phyloP scores from a whole-genome alignment of 148 eudicot genomes.

The Talinum fruticosum region DNA sequence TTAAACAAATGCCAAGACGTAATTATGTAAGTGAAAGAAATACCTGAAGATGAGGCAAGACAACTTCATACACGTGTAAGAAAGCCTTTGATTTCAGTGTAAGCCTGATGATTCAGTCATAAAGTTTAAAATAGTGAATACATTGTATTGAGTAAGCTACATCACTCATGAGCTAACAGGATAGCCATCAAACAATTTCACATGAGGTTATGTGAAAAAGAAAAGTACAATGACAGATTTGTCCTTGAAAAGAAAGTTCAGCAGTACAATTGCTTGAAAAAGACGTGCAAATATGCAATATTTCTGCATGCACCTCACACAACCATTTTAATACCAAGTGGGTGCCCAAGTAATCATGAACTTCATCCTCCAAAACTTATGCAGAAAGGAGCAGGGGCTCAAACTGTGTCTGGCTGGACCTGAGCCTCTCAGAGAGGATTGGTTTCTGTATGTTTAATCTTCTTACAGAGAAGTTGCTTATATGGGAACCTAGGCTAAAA shows the following conservation, averaged over 20 bases:
- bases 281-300: neutral
- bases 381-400: neutral
- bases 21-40: neutral
- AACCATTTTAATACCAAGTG: neutral
- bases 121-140: slow-evolving; percentile 20
- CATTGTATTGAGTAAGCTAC: neutral
- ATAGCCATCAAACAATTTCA: neutral
- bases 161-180: neutral
- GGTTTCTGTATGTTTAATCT: neutral
- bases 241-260: neutral
- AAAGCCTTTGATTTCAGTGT: slow-evolving; percentile 52
- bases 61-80: slow-evolving; percentile 39
- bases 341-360: no score
- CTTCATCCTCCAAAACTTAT: no score
- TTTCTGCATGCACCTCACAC: neutral
- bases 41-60: slow-evolving; percentile 78
- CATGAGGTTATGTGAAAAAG: neutral
- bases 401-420: neutral
- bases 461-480: neutral
- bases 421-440: neutral
- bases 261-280: neutral
- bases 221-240: neutral
- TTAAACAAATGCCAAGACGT: neutral
- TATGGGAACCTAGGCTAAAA: neutral
- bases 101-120: slow-evolving; percentile 56